Evolutionary conservation across 2,329 filamentous ascomycete species (phyloP).

Genomic region (Penicillium glabrum): DNA sequence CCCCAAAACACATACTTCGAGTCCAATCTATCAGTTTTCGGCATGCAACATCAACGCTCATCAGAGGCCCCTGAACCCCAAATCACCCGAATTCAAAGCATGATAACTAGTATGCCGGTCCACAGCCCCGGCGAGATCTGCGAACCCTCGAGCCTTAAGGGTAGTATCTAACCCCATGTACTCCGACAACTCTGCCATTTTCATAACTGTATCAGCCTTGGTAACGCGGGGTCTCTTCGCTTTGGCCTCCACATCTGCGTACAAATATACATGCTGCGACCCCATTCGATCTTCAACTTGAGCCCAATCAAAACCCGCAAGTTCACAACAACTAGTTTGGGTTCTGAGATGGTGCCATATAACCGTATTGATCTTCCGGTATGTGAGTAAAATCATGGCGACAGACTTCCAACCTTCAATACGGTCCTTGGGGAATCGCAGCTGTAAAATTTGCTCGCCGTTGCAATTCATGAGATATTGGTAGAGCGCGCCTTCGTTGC

Average conservation of each 20-base stretch:
- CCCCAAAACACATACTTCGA: neutral
- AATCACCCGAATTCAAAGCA: neutral
- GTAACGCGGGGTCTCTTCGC: neutral
- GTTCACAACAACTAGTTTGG: conserved; percentile 10
- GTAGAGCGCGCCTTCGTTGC: conserved; percentile 20
- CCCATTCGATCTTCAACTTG: neutral
- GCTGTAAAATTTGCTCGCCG: conserved; percentile 20
- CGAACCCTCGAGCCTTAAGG: neutral
- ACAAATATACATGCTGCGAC: neutral
- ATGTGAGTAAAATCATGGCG: conserved; percentile 29
- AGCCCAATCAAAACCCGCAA: conserved; percentile 27
- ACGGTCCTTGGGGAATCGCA: conserved; percentile 24
- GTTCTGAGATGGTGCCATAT: conserved; percentile 23
- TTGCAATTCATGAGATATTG: conserved; percentile 18
- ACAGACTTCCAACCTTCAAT: conserved; percentile 28
- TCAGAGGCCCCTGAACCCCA: neutral
- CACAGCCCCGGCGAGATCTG: neutral
- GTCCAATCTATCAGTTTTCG: neutral
- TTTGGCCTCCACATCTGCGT: neutral
- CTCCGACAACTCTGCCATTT: neutral
- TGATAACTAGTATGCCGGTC: too few relatives aligned
- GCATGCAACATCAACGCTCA: neutral
- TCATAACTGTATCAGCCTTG: neutral
- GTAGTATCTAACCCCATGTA: neutral
- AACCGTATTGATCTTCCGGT: conserved; percentile 20